phyloP scores from a whole-genome alignment of 1,284 basidiomycete genomes.

The Boletellus deceptivus region DNA sequence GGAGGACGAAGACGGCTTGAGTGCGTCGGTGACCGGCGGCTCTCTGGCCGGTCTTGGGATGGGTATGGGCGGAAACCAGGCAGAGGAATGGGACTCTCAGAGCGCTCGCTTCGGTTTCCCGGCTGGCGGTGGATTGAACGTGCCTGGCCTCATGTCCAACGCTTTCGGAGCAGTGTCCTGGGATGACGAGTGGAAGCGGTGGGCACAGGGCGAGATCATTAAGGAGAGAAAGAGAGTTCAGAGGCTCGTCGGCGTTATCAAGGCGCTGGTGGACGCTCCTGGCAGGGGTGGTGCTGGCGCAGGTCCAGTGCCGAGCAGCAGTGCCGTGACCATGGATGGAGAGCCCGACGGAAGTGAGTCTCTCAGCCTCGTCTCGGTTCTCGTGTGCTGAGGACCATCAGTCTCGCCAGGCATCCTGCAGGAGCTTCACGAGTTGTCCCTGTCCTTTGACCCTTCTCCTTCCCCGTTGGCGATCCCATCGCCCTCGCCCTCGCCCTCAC shows the following conservation, averaged over 20 bases:
- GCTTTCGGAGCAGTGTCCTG: constrained; percentile 5
- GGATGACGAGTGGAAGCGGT: constrained; percentile 30
- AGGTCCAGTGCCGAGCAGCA: constrained; percentile 13
- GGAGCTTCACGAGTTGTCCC: constrained; percentile 42
- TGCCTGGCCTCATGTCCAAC: constrained; percentile 15
- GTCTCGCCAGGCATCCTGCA: constrained; percentile 59
- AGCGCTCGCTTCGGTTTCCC: constrained; percentile 15
- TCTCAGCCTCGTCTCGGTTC: background rate
- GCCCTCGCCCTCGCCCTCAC: constrained; percentile 30
- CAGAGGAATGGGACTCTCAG: constrained; percentile 25
- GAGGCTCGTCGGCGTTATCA: constrained; percentile 45
- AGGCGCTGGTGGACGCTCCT: constrained; percentile 57
- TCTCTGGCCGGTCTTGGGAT: constrained; percentile 19
- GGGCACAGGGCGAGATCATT: constrained; percentile 28
- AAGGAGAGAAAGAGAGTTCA: constrained; percentile 54
- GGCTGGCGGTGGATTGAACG: constrained; percentile 11
- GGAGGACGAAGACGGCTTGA: constrained; percentile 29
- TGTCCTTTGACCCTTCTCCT: constrained; percentile 20
- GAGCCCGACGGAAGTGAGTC: constrained; percentile 17
- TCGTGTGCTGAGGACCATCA: constrained; percentile 27
- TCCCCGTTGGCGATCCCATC: constrained; percentile 21
- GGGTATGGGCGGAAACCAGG: constrained; percentile 12
- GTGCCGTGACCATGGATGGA: constrained; percentile 8
- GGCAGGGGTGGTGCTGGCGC: constrained; percentile 45
- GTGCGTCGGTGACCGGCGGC: constrained; percentile 1